Percentiles rank a stretch among this genome's conserved stretches.
Evolutionary conservation across 305 asterid species (phyloP).

Genomic region (Lippia alba): DNA sequence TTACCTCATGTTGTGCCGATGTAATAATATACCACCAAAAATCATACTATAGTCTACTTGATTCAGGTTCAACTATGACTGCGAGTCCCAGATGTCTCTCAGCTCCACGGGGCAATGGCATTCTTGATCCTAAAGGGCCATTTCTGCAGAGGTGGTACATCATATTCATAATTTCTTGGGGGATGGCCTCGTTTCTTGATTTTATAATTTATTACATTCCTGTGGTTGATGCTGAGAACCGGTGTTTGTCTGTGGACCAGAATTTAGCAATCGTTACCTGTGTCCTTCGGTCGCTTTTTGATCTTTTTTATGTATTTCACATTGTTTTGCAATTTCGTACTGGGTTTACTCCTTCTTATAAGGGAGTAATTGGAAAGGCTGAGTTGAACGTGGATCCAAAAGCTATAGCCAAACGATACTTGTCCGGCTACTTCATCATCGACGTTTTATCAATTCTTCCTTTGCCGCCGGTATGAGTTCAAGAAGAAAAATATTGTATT

Average conservation of each 20-base stretch:
- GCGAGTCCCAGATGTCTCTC: conserved; percentile 45
- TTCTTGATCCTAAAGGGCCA: conserved; percentile 48
- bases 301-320: conserved; percentile 58
- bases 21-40: no score
- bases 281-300: conserved; percentile 61
- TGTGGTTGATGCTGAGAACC: conserved; percentile 35
- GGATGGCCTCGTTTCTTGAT: conserved; percentile 58
- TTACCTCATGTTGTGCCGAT: no score
- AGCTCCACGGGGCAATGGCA: conserved; percentile 5
- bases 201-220: conserved; percentile 76
- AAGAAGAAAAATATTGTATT: no score
- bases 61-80: conserved; percentile 58
- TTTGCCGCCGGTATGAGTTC: conserved; percentile 58
- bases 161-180: conserved; percentile 53
- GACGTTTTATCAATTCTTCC: conserved; percentile 72
- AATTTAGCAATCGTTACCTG: conserved; percentile 48
- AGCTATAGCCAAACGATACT: conserved; percentile 61
- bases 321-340: conserved; percentile 67
- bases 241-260: conserved; percentile 57
- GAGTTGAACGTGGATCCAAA: conserved; percentile 35
- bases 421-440: conserved; percentile 50
- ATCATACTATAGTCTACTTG: background rate
- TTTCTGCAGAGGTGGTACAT: conserved; percentile 60
- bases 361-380: conserved; percentile 73
- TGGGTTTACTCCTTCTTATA: conserved; percentile 58